Conservation (phyloP, 441 rosid genomes). For the Daphne laureola region DNA sequence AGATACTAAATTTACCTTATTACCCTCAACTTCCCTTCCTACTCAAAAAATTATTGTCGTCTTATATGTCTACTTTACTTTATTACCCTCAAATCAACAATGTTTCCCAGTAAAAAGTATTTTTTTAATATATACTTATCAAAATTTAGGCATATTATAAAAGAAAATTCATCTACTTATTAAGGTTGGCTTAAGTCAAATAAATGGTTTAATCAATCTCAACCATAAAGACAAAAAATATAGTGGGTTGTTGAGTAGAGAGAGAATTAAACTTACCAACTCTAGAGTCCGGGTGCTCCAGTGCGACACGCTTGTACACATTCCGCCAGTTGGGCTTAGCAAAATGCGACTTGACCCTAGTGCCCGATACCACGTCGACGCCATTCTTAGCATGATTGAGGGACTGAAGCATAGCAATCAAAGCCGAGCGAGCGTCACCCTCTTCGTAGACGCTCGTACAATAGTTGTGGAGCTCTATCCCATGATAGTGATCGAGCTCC, state of each 20-base stretch:
- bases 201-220: too few relatives aligned
- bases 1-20: too few relatives aligned
- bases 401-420: conserved; percentile 62
- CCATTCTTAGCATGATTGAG: conserved; percentile 57
- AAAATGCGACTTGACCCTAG: conserved; percentile 58
- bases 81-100: too few relatives aligned
- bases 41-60: too few relatives aligned
- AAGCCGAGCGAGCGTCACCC: conserved; percentile 68
- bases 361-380: conserved; percentile 64
- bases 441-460: conserved; percentile 76
- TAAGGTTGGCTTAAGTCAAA: too few relatives aligned
- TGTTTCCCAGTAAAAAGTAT: too few relatives aligned
- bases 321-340: conserved; percentile 60
- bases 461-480: conserved; percentile 61
- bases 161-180: too few relatives aligned
- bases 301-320: conserved; percentile 45
- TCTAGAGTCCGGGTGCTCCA: conserved; percentile 35
- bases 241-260: neutral
- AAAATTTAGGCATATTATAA: too few relatives aligned
- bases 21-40: too few relatives aligned
- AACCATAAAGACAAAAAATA: too few relatives aligned
- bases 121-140: too few relatives aligned
- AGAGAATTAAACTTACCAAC: conserved; percentile 36
- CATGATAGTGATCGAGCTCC: conserved; percentile 39
- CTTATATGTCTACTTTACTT: too few relatives aligned